Evolutionary conservation across 495 filamentous ascomycete genomes (phyloP), one percentile per base, ranked within the genome.

Genomic region (Penicillium chermesinum): DNA sequence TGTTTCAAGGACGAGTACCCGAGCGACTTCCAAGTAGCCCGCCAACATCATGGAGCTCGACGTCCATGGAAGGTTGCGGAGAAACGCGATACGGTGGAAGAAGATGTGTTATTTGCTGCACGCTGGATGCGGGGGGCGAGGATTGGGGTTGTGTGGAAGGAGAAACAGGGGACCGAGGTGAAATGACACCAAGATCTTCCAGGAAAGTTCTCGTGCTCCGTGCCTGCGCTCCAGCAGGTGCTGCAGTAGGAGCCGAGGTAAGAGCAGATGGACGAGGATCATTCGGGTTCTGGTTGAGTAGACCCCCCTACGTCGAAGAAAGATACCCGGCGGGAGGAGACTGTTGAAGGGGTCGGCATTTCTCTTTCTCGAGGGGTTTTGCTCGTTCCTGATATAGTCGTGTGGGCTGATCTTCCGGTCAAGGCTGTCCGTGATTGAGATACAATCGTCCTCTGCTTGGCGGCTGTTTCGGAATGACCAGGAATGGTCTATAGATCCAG

Each of bases 261-360:
- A 22, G 49, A 13, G 15, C 38, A 49, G 40, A 52, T n/a, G 45
- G 47, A 20, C 48, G 61, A 36, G 13, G 40, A 48, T 16, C 52
- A 44, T 17, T 38, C 20, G 39, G 48, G 18, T 48, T 42, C n/a
- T 69, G 64, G 17, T 77, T 73, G 1, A 88, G 65, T 1, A 88
- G 67, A 4, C 82, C 82, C 27, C 85, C 85, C n/a, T 20, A 84
- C 80, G 54, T 89, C 86, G 51, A 88, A 86, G 54, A 91, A 84
- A 12, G 82, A 86, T 3, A 82, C 71, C 9, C 67, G 63, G 2
- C 72, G 69, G 7, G 78, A 73, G 2, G 75, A 71, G 13, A 62
- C 44, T 6, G 37, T 46, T 3, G 36, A 18, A 6, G 52, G 40
- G 1, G 44, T 9, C 7, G 46, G 19, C 0, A 40, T 14, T 2